phyloP scores from a whole-genome alignment of 2,329 filamentous ascomycete species.

The Beauveria sp. region DNA sequence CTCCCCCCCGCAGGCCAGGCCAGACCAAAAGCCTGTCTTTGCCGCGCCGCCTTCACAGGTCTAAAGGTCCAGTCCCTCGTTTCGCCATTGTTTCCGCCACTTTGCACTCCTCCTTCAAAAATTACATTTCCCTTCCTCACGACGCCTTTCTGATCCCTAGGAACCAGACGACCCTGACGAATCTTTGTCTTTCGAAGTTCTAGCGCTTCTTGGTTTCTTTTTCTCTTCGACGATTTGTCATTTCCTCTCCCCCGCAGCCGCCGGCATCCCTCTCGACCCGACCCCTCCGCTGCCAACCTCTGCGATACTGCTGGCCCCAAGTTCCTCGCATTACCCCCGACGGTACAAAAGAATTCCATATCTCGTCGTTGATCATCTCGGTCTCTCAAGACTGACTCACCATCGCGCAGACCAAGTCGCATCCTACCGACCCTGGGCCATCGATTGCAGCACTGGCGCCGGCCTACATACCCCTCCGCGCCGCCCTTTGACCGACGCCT shows the following conservation, averaged over 20 bases:
- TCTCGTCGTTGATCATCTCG: neutral
- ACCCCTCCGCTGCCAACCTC: neutral
- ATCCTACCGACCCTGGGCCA: neutral
- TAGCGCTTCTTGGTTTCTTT: neutral
- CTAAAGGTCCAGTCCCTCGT: neutral
- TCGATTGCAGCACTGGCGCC: constrained; percentile 6
- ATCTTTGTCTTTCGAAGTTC: neutral
- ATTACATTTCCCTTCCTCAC: neutral
- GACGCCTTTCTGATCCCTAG: neutral
- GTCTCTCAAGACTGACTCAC: neutral
- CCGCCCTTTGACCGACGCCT: neutral
- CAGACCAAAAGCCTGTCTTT: neutral
- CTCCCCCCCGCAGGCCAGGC: neutral
- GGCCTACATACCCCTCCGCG: neutral
- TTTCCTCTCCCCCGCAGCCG: neutral
- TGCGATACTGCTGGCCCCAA: neutral
- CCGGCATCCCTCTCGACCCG: neutral
- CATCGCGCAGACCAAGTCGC: neutral
- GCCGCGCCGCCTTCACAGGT: neutral
- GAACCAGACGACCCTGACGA: neutral
- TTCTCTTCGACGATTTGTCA: neutral
- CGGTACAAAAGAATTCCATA: neutral
- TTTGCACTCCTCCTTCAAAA: neutral
- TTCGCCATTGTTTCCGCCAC: constrained; percentile 4
- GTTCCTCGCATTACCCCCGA: neutral